phyloP scores from a whole-genome alignment of 2,329 filamentous ascomycete genomes.

The Hymenoscyphus repandus region DNA sequence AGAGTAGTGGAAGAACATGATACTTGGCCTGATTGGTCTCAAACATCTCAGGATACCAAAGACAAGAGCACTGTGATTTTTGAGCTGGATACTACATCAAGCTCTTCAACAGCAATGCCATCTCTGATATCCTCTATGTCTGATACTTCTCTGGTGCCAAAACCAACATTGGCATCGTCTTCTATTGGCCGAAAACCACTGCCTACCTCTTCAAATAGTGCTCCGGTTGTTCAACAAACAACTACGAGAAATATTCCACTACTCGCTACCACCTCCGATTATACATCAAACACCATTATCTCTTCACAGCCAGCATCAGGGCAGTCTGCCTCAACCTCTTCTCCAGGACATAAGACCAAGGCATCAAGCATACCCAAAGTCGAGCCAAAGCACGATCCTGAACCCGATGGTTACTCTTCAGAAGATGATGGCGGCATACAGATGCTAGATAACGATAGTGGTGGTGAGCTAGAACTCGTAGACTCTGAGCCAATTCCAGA shows the following conservation, averaged over 20 bases:
- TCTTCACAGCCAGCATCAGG: not conserved
- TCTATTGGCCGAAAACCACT: not conserved
- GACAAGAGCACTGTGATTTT: no score
- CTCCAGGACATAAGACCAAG: not conserved
- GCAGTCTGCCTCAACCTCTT: not conserved
- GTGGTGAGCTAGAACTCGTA: not conserved
- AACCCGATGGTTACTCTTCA: conserved; percentile 9
- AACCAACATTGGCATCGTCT: not conserved
- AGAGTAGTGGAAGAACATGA: conserved; percentile 5
- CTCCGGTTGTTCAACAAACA: no score
- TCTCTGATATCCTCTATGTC: not conserved
- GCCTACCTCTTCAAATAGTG: no score
- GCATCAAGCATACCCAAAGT: not conserved
- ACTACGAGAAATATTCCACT: no score
- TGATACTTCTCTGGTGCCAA: not conserved
- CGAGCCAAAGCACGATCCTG: not conserved
- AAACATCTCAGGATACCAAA: no score
- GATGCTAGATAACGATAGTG: conserved; percentile 19
- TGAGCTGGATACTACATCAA: not conserved
- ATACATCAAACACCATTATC: no score
- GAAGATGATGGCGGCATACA: conserved; percentile 16
- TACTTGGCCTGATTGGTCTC: not conserved
- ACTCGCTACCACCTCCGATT: no score
- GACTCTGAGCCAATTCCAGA: no score
- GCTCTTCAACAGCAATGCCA: not conserved